These are phyloP conservation scores for Salisapilia sapeloensis DNA, from an alignment of 352 stramenopile genomes.

Conservation along the genomic window DNA sequence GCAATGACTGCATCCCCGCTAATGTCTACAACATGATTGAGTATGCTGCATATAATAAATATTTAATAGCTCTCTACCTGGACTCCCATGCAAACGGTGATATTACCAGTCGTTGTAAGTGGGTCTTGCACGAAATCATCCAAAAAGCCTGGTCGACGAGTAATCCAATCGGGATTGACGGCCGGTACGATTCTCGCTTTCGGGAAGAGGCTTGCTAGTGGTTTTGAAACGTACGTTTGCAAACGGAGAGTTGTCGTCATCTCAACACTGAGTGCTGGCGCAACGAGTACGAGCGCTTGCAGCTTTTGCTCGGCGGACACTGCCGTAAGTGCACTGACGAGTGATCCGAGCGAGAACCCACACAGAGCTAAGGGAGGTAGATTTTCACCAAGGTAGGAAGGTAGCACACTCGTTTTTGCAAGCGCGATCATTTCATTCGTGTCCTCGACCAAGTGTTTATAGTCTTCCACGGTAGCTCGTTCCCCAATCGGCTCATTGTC, in stretches of 20 bases:
- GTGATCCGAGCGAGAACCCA: slow-evolving; percentile 46
- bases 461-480: slow-evolving; percentile 16
- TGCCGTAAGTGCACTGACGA: slow-evolving; percentile 39
- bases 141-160: slow-evolving; percentile 16
- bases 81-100: slow-evolving; percentile 20
- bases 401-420: slow-evolving; percentile 17
- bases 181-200: slow-evolving; percentile 24
- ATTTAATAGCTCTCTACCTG: too few relatives aligned
- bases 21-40: slow-evolving; percentile 4
- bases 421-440: slow-evolving; percentile 35
- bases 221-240: slow-evolving; percentile 16
- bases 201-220: slow-evolving; percentile 23
- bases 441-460: slow-evolving; percentile 50
- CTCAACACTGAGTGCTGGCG: slow-evolving; percentile 41
- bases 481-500: slow-evolving; percentile 10
- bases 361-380: slow-evolving; percentile 26
- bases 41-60: neutral
- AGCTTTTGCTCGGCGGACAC: slow-evolving; percentile 29
- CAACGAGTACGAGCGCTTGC: slow-evolving; percentile 23
- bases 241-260: slow-evolving; percentile 21
- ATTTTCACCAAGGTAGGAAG: slow-evolving; percentile 9
- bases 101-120: slow-evolving; percentile 27
- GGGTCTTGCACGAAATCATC: slow-evolving; percentile 32
- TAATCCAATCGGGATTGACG: slow-evolving; percentile 25
- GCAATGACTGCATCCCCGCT: slow-evolving; percentile 8